These are phyloP conservation scores for Cladosporium velox DNA, from an alignment of 2,329 filamentous ascomycete genomes.

Conservation along the genomic window DNA sequence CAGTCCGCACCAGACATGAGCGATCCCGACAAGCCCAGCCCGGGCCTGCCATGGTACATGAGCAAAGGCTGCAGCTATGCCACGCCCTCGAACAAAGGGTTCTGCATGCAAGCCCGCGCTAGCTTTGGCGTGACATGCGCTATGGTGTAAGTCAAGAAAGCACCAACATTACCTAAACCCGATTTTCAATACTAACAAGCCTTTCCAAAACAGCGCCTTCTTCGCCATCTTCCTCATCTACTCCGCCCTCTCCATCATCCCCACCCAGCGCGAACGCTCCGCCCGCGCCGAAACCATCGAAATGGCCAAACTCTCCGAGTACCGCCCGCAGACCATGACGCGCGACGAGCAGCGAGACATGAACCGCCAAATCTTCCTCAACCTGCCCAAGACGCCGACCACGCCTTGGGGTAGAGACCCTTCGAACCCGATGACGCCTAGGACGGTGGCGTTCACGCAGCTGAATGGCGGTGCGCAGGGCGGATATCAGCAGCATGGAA, in stretches of 20 bases:
- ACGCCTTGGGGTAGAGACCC: conserved; percentile 43
- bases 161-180: background rate
- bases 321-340: conserved; percentile 47
- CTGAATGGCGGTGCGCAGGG: conserved; percentile 42
- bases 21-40: conserved; percentile 63
- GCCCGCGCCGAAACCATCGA: conserved; percentile 38
- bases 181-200: conserved; percentile 18
- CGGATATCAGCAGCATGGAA: background rate
- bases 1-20: conserved; percentile 73
- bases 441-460: conserved; percentile 68
- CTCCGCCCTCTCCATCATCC: conserved; percentile 57
- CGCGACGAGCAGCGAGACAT: conserved; percentile 59
- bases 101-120: conserved; percentile 69
- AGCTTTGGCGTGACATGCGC: conserved; percentile 65
- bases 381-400: conserved; percentile 46
- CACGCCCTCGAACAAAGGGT: conserved; percentile 53
- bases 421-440: conserved; percentile 57
- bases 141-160: conserved; percentile 62
- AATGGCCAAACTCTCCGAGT: conserved; percentile 57
- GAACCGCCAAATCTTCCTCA: conserved; percentile 44
- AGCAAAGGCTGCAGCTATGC: conserved; percentile 61
- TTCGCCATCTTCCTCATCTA: conserved; percentile 62
- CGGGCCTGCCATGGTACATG: conserved; percentile 72
- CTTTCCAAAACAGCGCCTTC: conserved; percentile 50
- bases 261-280: conserved; percentile 39